Base-by-base conservation (phyloP, 208 protist genomes). In the Trypanosoma lewisi region DNA sequence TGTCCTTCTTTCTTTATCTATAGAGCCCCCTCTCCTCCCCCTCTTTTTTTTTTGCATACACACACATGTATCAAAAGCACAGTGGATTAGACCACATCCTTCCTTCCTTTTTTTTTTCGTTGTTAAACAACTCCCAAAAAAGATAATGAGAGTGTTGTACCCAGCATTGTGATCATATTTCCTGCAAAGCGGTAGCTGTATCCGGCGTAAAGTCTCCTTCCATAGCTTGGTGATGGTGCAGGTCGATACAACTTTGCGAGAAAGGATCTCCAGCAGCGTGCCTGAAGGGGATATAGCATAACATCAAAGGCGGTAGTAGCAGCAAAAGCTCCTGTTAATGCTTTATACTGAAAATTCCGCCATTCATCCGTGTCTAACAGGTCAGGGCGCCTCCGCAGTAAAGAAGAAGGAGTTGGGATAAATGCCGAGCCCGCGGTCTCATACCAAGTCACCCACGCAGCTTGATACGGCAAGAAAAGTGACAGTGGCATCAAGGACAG, bases 401-500 rank as follows among this genome's bases (percentile, higher is more conserved):
- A 68, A 1, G 88, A 95, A 1, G 88, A 87, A 4, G 65, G 53
- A 11, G 76, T 87, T 19, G 88, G 83, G 25, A 95, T 66, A 50
- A 95, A 79, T 53, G 83, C 78, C 11, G 88, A 74, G 16, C 82
- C 81, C 0, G 67, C 52, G 0, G 83, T 91, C 60, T 95, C 88
- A 65, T 88, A 92, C 83, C 85, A 91, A 0, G 63, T 63, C 30
- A 92, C 59, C 80, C 85, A 95, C 45, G 56, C 84, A 4, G 64
- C 83, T 19, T 82, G 80, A 16, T 78, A 82, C 4, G 88, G 85
- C 25, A 92, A 52, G 50, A 91, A 27, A 21, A 85, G 23, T 2
- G 52, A 54, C 23, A 77, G 36, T 1, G 88, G 85, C 0, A 73
- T 45, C 16, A 90, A 54, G 4, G 64, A 52, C 1, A 87, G 14